Evolutionary conservation across 2,329 filamentous ascomycete genomes (phyloP).

Genomic region (Xylaria sp.): DNA sequence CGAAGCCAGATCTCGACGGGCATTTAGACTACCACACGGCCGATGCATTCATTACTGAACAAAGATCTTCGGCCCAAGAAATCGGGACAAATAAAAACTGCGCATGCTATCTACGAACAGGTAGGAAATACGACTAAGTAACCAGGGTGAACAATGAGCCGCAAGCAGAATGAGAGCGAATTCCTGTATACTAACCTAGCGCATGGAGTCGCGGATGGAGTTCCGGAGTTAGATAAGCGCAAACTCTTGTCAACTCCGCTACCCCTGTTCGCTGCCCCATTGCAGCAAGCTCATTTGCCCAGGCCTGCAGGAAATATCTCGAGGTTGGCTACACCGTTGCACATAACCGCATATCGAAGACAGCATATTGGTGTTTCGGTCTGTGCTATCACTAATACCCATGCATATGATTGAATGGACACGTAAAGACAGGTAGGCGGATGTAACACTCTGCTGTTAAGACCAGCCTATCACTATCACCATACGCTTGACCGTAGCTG

Average conservation of each 20-base stretch:
- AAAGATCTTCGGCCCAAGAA: neutral
- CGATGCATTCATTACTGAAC: neutral
- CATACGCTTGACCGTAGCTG: neutral
- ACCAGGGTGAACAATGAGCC: conserved; percentile 1
- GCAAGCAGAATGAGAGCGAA: neutral
- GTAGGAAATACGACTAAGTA: neutral
- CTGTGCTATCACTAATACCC: neutral
- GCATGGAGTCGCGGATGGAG: neutral
- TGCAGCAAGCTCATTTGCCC: neutral
- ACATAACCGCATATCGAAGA: no score
- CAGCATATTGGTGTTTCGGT: neutral
- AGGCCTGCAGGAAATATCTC: neutral
- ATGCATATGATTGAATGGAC: neutral
- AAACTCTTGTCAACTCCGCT: neutral
- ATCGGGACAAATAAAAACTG: neutral
- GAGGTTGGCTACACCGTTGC: neutral
- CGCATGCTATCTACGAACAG: neutral
- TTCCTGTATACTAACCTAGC: neutral
- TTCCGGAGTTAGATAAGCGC: conserved; percentile 6
- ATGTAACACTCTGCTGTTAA: neutral
- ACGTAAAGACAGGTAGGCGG: neutral
- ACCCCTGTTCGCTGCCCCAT: neutral
- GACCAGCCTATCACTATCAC: neutral
- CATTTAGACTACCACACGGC: no score
- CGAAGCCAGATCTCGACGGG: neutral